Conservation (phyloP, 768 basidiomycete species). For the Suillus subalutaceus region DNA sequence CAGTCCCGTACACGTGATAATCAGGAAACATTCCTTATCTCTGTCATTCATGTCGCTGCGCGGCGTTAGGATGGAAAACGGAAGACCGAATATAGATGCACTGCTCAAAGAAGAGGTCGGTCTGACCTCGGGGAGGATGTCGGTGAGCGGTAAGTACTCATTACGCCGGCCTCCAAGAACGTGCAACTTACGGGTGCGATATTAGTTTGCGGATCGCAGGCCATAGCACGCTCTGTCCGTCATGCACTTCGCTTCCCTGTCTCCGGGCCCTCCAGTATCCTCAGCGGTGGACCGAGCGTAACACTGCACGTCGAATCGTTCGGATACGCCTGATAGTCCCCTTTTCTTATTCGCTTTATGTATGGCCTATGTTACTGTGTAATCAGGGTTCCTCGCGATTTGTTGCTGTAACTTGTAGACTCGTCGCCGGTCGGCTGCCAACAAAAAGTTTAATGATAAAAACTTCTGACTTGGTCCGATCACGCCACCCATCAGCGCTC, state of each 20-base stretch:
- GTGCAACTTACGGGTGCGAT: background rate
- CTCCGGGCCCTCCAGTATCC: constrained; percentile 25
- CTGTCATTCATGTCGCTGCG: constrained; percentile 22
- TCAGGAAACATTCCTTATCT: constrained; percentile 1
- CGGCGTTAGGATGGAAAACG: constrained; percentile 32
- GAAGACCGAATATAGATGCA: constrained; percentile 45
- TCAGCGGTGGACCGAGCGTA: constrained; percentile 42
- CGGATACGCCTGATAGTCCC: constrained; percentile 37
- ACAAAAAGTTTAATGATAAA: no score
- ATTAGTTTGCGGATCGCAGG: constrained; percentile 53
- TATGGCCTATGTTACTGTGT: background rate
- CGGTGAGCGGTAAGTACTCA: constrained; percentile 50
- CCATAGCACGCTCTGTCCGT: constrained; percentile 42
- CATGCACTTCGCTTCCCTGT: constrained; percentile 41
- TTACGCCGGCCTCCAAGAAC: constrained; percentile 14
- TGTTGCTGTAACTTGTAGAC: background rate
- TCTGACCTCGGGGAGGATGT: constrained; percentile 40
- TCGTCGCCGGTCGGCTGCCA: background rate
- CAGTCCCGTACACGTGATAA: constrained; percentile 9
- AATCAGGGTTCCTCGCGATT: background rate
- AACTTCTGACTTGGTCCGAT: background rate
- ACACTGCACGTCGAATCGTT: constrained; percentile 43
- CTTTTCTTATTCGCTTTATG: background rate
- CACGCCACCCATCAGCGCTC: background rate
- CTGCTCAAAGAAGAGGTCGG: constrained; percentile 43